A percentile compares a stretch with the other conserved stretches of the same genome.
phyloP scores from a whole-genome alignment of 306 rosid species.

The Pterocarpus macrocarpus region DNA sequence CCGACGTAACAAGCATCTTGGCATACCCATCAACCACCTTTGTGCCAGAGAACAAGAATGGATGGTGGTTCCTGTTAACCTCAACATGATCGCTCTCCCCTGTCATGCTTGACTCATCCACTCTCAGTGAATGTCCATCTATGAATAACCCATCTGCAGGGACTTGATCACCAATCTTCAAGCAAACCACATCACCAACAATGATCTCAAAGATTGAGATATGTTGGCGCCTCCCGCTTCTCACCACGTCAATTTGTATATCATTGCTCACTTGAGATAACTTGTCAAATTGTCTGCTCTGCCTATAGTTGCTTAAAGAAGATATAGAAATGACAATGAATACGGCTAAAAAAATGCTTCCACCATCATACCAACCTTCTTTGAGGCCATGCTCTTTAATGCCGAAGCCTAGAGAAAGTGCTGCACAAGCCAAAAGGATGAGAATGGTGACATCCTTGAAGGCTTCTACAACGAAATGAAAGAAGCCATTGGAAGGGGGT shows the following conservation, averaged over 20 bases:
- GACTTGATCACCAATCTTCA: conserved; percentile 55
- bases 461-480: conserved; percentile 44
- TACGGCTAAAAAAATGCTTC: conserved; percentile 52
- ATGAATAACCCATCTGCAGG: conserved; percentile 52
- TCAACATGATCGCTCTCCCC: conserved; percentile 55
- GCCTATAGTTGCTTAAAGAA: conserved; percentile 48
- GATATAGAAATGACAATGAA: conserved; percentile 51
- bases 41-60: conserved; percentile 52
- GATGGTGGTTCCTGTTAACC: neutral
- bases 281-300: conserved; percentile 50
- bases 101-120: conserved; percentile 54
- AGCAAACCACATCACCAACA: conserved; percentile 51
- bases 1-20: conserved; percentile 52
- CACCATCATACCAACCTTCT: conserved; percentile 61
- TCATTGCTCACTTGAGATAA: conserved; percentile 49
- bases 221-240: conserved; percentile 17
- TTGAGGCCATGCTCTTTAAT: conserved; percentile 49
- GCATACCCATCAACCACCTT: conserved; percentile 53
- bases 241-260: conserved; percentile 46
- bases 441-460: conserved; percentile 52
- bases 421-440: conserved; percentile 51
- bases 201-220: conserved; percentile 45
- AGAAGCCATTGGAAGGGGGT: conserved; percentile 46
- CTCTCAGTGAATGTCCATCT: conserved; percentile 47
- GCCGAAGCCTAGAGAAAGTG: conserved; percentile 52